A percentile compares a stretch with the other conserved stretches of the same genome.
Conservation (phyloP, 257 asterid genomes). For the Solanum virginianum region DNA sequence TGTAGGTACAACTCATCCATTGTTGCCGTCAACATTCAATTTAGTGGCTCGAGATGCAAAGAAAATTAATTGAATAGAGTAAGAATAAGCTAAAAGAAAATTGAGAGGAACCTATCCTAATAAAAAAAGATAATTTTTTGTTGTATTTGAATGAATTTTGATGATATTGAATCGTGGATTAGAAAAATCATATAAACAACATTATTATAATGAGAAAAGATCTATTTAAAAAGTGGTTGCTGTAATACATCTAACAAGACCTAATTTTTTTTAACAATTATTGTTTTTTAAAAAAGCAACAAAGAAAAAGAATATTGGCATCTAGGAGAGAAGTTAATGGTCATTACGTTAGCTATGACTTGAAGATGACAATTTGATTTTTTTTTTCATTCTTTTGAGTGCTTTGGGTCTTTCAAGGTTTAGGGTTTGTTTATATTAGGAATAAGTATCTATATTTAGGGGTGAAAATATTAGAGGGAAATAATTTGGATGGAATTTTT, state of each 20-base stretch:
- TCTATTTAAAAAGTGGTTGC: no score
- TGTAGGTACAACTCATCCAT: conserved; percentile 50
- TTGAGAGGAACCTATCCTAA: neutral
- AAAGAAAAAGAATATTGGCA: neutral
- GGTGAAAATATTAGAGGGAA: neutral
- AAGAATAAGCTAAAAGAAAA: neutral
- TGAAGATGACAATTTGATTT: neutral
- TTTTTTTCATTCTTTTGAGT: no score
- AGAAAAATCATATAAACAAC: no score
- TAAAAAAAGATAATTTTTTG: neutral
- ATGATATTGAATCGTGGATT: no score
- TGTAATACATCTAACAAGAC: no score
- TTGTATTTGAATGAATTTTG: neutral
- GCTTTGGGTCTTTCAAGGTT: neutral
- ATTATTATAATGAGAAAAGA: no score
- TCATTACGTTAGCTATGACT: neutral
- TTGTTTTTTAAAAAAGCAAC: neutral
- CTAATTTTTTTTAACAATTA: no score
- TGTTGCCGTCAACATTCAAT: conserved; percentile 45
- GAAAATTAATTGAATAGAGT: neutral
- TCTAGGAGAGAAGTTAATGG: no score
- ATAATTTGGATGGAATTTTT: neutral
- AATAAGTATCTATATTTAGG: neutral
- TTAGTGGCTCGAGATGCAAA: conserved; percentile 16
- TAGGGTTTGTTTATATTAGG: neutral